phyloP scores from a whole-genome alignment of 805 yeast genomes.

The Metschnikowia noctiluminum region DNA sequence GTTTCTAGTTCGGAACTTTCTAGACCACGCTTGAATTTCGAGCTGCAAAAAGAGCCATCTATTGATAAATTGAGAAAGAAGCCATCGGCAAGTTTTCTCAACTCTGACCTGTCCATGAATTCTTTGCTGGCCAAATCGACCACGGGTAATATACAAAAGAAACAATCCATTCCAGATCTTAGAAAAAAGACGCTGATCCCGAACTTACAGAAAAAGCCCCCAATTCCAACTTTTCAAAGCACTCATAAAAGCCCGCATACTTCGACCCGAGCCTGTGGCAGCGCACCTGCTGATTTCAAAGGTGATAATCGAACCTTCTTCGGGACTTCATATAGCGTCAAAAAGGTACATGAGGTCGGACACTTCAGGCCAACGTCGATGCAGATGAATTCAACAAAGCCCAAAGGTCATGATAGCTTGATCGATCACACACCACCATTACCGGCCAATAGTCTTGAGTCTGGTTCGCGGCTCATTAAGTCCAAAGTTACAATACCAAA shows the following conservation, averaged over 20 bases:
- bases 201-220: conserved; percentile 13
- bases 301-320: background rate
- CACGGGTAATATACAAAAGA: conserved; percentile 13
- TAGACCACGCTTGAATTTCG: background rate
- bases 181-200: conserved; percentile 16
- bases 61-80: conserved; percentile 6
- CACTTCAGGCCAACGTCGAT: background rate
- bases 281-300: no score
- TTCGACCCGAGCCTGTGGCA: no score
- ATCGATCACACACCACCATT: background rate
- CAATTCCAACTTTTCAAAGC: conserved; percentile 6
- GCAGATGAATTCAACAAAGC: background rate
- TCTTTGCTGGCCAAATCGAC: conserved; percentile 9
- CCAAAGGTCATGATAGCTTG: background rate
- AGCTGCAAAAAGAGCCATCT: conserved; percentile 10
- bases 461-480: background rate
- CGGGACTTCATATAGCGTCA: background rate
- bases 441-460: background rate
- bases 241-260: background rate
- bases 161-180: conserved; percentile 18
- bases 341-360: background rate
- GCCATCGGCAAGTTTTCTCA: conserved; percentile 1
- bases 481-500: conserved; percentile 24
- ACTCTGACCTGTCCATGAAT: conserved; percentile 10
- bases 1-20: conserved; percentile 1